A percentile compares a stretch with the other conserved stretches of the same genome.
Evolutionary conservation across 2,329 filamentous ascomycete genomes (phyloP).

Genomic region (Elsinoe perseae): DNA sequence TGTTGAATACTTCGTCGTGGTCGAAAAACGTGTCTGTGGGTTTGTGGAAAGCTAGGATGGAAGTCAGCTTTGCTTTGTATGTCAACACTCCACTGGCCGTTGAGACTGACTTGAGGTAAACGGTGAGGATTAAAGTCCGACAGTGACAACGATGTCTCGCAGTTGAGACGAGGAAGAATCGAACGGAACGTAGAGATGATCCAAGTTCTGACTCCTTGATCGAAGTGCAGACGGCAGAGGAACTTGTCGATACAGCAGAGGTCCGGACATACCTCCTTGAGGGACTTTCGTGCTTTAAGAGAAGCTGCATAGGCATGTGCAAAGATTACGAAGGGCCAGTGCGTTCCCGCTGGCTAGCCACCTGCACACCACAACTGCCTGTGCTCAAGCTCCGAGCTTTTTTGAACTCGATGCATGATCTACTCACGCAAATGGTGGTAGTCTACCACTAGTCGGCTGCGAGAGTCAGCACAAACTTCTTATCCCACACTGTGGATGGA

Average conservation of each 20-base stretch:
- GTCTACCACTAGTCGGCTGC: neutral
- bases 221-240: neutral
- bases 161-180: slow-evolving; percentile 6
- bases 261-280: neutral
- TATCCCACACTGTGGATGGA: neutral
- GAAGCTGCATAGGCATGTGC: slow-evolving; percentile 1
- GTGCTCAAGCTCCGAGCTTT: neutral
- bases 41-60: neutral
- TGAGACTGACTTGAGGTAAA: slow-evolving; percentile 11
- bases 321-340: slow-evolving; percentile 7
- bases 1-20: neutral
- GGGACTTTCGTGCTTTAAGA: slow-evolving; percentile 11
- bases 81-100: slow-evolving; percentile 12
- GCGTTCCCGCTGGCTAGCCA: slow-evolving; percentile 8
- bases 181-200: neutral
- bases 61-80: slow-evolving; percentile 14
- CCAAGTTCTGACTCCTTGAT: neutral
- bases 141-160: slow-evolving; percentile 9
- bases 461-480: slow-evolving; percentile 11
- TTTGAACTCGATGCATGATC: slow-evolving; percentile 4
- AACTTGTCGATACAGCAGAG: neutral
- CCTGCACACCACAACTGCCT: neutral
- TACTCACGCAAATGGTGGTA: neutral
- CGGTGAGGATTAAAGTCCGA: slow-evolving; percentile 14
- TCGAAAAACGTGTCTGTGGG: neutral